A percentile compares a stretch with the other conserved stretches of the same genome.
Conservation (phyloP, 495 filamentous ascomycete genomes). For the Hypoxylon lienhwacheense region DNA sequence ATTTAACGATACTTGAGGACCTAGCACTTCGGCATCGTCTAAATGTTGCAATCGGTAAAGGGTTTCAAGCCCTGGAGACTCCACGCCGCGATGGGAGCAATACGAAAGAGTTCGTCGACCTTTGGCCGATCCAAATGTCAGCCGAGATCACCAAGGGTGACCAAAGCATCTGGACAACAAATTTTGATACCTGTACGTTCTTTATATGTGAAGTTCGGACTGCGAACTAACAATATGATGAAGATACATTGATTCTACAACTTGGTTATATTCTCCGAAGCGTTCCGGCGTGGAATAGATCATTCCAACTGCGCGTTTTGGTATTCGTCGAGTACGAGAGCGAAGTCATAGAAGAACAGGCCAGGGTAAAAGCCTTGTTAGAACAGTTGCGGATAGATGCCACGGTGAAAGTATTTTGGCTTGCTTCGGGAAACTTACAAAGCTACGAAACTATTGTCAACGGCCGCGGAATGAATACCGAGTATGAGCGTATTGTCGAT, state of each 20-base stretch:
- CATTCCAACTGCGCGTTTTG: slow-evolving; percentile 70
- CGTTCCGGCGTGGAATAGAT: slow-evolving; percentile 79
- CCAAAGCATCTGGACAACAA: slow-evolving; percentile 78
- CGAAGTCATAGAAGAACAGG: slow-evolving; percentile 78
- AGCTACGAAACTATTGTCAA: slow-evolving; percentile 81
- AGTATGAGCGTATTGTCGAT: slow-evolving; percentile 57
- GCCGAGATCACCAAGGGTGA: slow-evolving; percentile 69
- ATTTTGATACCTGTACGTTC: slow-evolving; percentile 79
- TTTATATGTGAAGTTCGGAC: neutral
- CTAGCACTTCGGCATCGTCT: slow-evolving; percentile 74
- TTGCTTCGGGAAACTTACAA: slow-evolving; percentile 70
- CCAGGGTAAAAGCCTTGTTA: slow-evolving; percentile 71
- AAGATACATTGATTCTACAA: slow-evolving; percentile 81
- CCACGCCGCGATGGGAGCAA: slow-evolving; percentile 59
- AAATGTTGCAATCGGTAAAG: slow-evolving; percentile 84
- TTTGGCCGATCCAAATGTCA: slow-evolving; percentile 86
- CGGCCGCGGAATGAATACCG: slow-evolving; percentile 51
- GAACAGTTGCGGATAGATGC: slow-evolving; percentile 82
- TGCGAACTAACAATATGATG: neutral
- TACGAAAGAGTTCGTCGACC: slow-evolving; percentile 78
- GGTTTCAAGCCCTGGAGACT: slow-evolving; percentile 75
- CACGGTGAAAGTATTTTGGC: slow-evolving; percentile 76
- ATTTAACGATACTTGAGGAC: slow-evolving; percentile 84
- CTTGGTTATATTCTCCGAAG: slow-evolving; percentile 82
- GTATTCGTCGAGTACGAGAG: slow-evolving; percentile 91